Conservation (phyloP, 2,329 filamentous ascomycete species). For the Capronia epimyces region DNA sequence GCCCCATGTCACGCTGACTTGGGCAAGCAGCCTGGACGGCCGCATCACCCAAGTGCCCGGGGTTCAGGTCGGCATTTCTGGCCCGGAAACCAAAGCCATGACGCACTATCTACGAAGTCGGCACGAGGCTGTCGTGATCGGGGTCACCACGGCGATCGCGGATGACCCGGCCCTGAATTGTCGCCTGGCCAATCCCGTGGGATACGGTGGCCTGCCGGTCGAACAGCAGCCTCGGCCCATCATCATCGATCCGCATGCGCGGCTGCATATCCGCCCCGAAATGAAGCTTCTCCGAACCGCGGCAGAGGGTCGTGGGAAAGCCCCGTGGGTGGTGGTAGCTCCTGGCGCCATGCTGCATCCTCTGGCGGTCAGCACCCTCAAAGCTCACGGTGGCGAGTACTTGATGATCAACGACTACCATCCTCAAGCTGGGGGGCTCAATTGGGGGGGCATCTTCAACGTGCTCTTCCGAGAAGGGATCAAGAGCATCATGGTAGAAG, state of each 20-base stretch:
- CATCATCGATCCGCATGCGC: constrained; percentile 70
- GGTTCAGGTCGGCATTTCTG: constrained; percentile 75
- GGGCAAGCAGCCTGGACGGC: constrained; percentile 83
- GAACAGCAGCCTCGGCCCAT: constrained; percentile 69
- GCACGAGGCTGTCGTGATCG: constrained; percentile 80
- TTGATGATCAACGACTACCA: constrained; percentile 34
- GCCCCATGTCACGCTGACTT: constrained; percentile 72
- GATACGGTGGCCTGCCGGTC: constrained; percentile 48
- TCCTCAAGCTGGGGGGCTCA: constrained; percentile 27
- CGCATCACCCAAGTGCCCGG: constrained; percentile 71
- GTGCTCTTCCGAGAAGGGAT: constrained; percentile 57
- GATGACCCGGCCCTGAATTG: constrained; percentile 86
- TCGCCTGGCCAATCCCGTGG: constrained; percentile 58
- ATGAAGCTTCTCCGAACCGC: constrained; percentile 64
- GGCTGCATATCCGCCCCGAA: constrained; percentile 60
- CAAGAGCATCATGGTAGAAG: constrained; percentile 83
- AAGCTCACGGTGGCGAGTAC: constrained; percentile 45
- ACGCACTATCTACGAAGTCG: constrained; percentile 80
- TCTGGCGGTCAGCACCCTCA: constrained; percentile 42
- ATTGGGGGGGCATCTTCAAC: constrained; percentile 61
- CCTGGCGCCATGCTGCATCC: constrained; percentile 43
- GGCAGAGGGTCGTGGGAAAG: constrained; percentile 59
- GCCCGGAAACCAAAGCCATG: constrained; percentile 79
- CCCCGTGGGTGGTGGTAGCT: constrained; percentile 65
- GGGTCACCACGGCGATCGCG: constrained; percentile 74